These are phyloP conservation scores for Chlamydomonas asymmetrica DNA, from an alignment of 139 green algal genomes.

Conservation along the genomic window DNA sequence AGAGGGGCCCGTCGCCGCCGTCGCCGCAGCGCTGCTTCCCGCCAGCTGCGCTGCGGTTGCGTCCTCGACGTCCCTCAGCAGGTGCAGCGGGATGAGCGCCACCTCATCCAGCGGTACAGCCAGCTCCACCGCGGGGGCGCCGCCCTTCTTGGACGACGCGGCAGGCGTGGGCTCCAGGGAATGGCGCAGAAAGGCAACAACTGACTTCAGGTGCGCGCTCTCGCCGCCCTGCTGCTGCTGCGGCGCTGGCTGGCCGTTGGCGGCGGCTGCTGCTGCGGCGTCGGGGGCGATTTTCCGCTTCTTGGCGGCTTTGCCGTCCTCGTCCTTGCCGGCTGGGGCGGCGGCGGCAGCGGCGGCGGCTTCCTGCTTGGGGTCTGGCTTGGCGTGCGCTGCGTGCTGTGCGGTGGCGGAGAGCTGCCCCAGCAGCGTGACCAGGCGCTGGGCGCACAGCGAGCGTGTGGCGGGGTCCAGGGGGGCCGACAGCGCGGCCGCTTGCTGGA, in stretches of 20 bases:
- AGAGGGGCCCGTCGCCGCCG: neutral
- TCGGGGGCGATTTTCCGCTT: conserved; percentile 11
- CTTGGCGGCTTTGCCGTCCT: too few relatives aligned
- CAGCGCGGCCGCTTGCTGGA: neutral
- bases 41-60: neutral
- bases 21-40: neutral
- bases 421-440: conserved; percentile 49
- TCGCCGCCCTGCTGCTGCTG: neutral
- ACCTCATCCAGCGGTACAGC: conserved; percentile 8
- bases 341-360: neutral
- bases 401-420: conserved; percentile 20
- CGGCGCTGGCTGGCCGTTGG: neutral
- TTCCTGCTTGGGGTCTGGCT: neutral
- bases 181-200: too few relatives aligned
- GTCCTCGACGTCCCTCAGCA: neutral
- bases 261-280: conserved; percentile 26
- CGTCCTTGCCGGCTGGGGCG: conserved; percentile 2
- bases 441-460: conserved; percentile 47
- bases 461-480: neutral
- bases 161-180: too few relatives aligned
- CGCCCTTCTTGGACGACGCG: too few relatives aligned
- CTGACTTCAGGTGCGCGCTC: neutral
- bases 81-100: neutral
- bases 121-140: neutral
- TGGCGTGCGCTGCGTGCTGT: conserved; percentile 4